A percentile compares a stretch with the other conserved stretches of the same genome.
Evolutionary conservation across 1,284 basidiomycete species (phyloP).

Genomic region (Malassezia obtusa): DNA sequence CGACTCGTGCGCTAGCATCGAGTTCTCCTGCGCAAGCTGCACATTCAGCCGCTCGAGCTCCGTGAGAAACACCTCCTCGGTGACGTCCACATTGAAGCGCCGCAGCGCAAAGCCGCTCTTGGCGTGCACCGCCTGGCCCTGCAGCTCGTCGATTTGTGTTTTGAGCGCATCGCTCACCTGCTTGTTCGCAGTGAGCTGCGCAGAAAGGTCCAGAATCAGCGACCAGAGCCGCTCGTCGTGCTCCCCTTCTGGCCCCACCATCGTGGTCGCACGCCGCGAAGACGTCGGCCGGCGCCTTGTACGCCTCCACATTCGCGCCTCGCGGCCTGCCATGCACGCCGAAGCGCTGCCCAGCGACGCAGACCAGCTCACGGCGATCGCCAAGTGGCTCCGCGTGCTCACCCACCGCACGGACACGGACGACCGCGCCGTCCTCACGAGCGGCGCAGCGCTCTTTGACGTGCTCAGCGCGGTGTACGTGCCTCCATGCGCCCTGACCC

Average conservation of each 20-base stretch:
- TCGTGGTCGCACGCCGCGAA: neutral
- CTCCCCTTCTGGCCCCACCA: constrained; percentile 31
- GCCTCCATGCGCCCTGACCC: neutral
- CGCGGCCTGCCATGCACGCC: neutral
- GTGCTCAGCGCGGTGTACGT: constrained; percentile 6
- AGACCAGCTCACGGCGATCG: constrained; percentile 8
- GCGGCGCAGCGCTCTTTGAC: neutral
- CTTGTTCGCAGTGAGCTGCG: constrained; percentile 73
- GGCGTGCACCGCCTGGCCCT: constrained; percentile 62
- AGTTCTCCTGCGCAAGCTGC: constrained; percentile 85
- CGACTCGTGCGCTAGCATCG: constrained; percentile 81
- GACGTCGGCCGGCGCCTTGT: neutral
- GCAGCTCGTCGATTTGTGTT: constrained; percentile 50
- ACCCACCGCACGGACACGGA: neutral
- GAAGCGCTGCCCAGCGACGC: neutral
- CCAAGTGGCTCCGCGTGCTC: neutral
- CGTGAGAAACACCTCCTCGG: constrained; percentile 83
- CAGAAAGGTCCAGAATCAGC: constrained; percentile 41
- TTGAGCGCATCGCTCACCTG: constrained; percentile 66
- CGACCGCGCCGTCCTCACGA: neutral
- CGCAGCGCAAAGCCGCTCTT: constrained; percentile 71
- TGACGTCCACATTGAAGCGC: constrained; percentile 86
- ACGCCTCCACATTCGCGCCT: too few relatives aligned
- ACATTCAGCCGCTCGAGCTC: constrained; percentile 83
- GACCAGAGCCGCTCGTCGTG: constrained; percentile 40